Evolutionary conservation across 257 asterid species (phyloP), one percentile per base, ranked within the genome.

Genomic region (Rehmannia glutinosa): DNA sequence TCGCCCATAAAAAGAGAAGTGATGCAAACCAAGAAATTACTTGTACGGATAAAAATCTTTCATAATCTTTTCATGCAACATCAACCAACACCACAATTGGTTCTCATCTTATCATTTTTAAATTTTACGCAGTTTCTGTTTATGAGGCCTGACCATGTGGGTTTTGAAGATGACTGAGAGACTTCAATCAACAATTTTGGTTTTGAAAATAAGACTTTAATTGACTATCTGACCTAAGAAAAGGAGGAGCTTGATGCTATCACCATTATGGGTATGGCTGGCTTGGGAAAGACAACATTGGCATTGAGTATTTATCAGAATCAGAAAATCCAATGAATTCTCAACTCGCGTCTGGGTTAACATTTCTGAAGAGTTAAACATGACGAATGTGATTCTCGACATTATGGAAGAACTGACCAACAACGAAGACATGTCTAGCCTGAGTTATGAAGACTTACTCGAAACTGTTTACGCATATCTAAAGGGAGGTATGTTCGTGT

Each of bases 231-330:
- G 1, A 32, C 0, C 1, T 52, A 68, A 12, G 4, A 13, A 16
- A 38, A 7, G 0, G 1, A 2, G 0, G 19, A 73, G 0, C 68
- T 78, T 0, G 75, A 75, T 2, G 81, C 62, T 1, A 45, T 72
- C 23, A 25, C 83, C 20, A 70, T 78, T 13, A 57, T 74, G 1
- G 80, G 83, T 0, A 74, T 78, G 73, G 69, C 83, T 0, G 83
- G 80, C 0, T 67, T 47, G 12, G 83, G 80, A 1, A 78, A 78
- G 57, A 78, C 83, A 5, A 74, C 80, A 13, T 41, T 78, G 6
- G 80, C 83, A 6, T 35, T 62, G 62, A 73, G 69, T 61, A 21
- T 78, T 1, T 66, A 21, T 25, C 33, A 17, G 0, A 33, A 49
- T 5, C 17, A 20, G 0, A 1, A 17, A 0, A 62, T 78, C 24